These are phyloP conservation scores for Mortierella sp. DNA, from an alignment of 371 early-diverging fungal genomes.

Conservation along the genomic window DNA sequence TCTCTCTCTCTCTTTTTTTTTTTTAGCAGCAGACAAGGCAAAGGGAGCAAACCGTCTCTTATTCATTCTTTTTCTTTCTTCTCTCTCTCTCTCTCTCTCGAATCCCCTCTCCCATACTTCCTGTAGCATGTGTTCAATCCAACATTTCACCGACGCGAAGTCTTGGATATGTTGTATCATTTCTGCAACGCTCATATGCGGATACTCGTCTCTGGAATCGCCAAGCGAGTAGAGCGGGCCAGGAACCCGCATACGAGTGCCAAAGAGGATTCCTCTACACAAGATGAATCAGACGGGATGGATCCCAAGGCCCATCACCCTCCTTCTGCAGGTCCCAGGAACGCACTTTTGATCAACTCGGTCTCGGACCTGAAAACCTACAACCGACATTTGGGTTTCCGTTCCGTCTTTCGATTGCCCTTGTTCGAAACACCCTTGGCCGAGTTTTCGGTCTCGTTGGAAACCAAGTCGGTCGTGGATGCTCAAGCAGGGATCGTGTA, in stretches of 20 bases:
- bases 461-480: conserved; percentile 24
- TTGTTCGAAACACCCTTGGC: conserved; percentile 17
- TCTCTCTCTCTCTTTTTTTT: no score
- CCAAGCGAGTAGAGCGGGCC: background rate
- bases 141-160: conserved; percentile 36
- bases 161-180: conserved; percentile 39
- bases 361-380: conserved; percentile 13
- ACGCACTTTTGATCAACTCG: conserved; percentile 29
- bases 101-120: no score
- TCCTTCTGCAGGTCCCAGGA: background rate
- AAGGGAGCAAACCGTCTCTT: no score
- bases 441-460: conserved; percentile 20
- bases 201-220: conserved; percentile 18
- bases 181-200: conserved; percentile 46
- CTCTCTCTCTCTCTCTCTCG: no score
- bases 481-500: conserved; percentile 25
- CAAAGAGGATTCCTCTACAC: background rate
- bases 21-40: no score
- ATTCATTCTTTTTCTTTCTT: background rate
- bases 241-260: background rate
- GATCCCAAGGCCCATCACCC: background rate
- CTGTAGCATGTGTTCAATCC: conserved; percentile 33
- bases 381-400: conserved; percentile 13
- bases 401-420: conserved; percentile 32
- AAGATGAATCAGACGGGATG: no score